Evolutionary conservation across 768 basidiomycete species (phyloP).

Genomic region (Lyophyllum shimeji): DNA sequence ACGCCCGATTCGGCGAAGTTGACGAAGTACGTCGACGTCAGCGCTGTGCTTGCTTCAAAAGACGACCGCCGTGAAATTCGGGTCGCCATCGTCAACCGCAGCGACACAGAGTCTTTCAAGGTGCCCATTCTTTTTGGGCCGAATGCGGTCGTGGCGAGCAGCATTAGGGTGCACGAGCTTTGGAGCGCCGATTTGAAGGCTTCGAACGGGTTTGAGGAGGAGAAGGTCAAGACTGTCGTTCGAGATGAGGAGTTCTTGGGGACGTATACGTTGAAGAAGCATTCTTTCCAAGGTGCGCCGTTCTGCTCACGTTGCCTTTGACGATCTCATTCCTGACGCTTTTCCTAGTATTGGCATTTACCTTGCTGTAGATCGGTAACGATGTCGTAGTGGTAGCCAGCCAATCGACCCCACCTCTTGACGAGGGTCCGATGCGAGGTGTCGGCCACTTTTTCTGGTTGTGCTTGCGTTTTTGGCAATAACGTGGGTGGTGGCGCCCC

Average conservation of each 20-base stretch:
- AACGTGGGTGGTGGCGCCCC: too few species aligned
- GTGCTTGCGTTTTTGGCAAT: too few species aligned
- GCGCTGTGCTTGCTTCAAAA: constrained; percentile 38
- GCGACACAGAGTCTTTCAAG: constrained; percentile 35
- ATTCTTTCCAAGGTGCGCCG: constrained; percentile 46
- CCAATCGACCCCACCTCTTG: neutral
- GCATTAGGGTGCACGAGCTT: constrained; percentile 47
- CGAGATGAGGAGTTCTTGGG: constrained; percentile 32
- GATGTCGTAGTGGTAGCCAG: neutral
- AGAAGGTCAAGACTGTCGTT: constrained; percentile 35
- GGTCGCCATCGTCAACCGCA: constrained; percentile 53
- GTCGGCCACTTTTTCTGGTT: too few species aligned
- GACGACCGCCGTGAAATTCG: constrained; percentile 36
- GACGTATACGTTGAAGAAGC: constrained; percentile 36
- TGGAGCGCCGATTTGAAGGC: constrained; percentile 47
- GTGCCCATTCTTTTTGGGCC: constrained; percentile 40
- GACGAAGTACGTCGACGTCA: constrained; percentile 49
- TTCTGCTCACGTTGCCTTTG: neutral
- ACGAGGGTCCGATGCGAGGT: neutral
- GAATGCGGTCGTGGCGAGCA: constrained; percentile 15
- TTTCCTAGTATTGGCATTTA: constrained; percentile 9
- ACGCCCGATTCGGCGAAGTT: constrained; percentile 31
- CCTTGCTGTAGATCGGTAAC: neutral
- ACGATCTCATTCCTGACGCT: neutral
- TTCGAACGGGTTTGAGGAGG: constrained; percentile 41